Evolutionary conservation across 768 basidiomycete genomes (phyloP).

Genomic region (Kwoniella dendrophila): DNA sequence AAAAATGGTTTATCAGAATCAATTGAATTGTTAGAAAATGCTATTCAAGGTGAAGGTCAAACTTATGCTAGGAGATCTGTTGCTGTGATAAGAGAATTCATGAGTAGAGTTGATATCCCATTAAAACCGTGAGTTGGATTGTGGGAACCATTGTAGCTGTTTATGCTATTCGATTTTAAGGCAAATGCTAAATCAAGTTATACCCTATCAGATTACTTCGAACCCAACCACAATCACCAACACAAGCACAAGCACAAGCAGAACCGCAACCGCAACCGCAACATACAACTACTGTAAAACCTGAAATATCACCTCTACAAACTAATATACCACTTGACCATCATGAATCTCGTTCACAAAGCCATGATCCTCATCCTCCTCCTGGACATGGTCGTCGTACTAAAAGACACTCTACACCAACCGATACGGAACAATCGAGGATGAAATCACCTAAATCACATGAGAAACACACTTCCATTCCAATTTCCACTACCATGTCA

Average conservation of each 20-base stretch:
- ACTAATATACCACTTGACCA: neutral
- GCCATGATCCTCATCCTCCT: too few species aligned
- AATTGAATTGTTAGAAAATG: slow-evolving; percentile 42
- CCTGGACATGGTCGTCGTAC: too few species aligned
- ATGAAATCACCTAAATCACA: slow-evolving; percentile 9
- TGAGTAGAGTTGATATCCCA: slow-evolving; percentile 26
- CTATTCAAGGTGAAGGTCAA: slow-evolving; percentile 18
- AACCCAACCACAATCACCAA: neutral
- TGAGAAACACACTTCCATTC: slow-evolving; percentile 8
- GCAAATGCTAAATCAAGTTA: neutral
- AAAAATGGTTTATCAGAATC: slow-evolving; percentile 36
- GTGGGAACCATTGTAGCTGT: neutral
- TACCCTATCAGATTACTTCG: neutral
- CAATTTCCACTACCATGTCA: slow-evolving; percentile 7
- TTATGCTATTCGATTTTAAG: neutral
- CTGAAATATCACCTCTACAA: too few species aligned
- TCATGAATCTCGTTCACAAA: neutral
- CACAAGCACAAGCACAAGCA: neutral
- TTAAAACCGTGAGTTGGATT: slow-evolving; percentile 7
- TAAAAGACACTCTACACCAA: too few species aligned
- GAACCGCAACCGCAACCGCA: neutral
- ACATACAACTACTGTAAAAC: too few species aligned
- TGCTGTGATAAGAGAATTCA: slow-evolving; percentile 38
- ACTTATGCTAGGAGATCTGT: slow-evolving; percentile 30
- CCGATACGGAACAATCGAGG: too few species aligned